Evolutionary conservation across 2,329 filamentous ascomycete species (phyloP).

Genomic region (Cucurbitaria berberidis): DNA sequence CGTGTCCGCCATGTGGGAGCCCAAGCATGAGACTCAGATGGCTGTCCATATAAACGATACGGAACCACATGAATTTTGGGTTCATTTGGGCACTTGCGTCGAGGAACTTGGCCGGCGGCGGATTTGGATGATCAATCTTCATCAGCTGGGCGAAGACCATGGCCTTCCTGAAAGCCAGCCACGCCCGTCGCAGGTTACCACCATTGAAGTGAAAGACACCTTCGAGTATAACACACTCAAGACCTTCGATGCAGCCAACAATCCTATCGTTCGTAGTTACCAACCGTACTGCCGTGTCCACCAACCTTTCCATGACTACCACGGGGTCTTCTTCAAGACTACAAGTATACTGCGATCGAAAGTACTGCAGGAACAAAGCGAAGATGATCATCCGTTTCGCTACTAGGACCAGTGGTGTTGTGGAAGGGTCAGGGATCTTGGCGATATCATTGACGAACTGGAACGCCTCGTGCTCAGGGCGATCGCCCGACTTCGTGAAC

Average conservation of each 20-base stretch:
- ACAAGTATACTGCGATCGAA: conserved; percentile 1
- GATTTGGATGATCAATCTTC: conserved; percentile 43
- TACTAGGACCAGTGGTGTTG: conserved; percentile 38
- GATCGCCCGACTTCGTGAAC: conserved; percentile 10
- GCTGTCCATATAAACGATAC: conserved; percentile 48
- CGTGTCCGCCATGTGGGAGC: conserved; percentile 43
- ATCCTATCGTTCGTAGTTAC: conserved; percentile 50
- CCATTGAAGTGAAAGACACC: conserved; percentile 46
- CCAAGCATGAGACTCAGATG: conserved; percentile 52
- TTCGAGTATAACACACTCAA: conserved; percentile 54
- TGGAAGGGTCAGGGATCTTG: conserved; percentile 6
- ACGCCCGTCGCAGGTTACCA: conserved; percentile 52
- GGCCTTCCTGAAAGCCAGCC: conserved; percentile 49
- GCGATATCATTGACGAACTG: conserved; percentile 10
- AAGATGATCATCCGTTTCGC: conserved; percentile 44
- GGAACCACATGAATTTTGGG: conserved; percentile 49
- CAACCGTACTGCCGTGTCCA: conserved; percentile 30
- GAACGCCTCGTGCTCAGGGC: conserved; percentile 9
- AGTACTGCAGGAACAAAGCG: conserved; percentile 36
- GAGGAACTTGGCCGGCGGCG: conserved; percentile 5
- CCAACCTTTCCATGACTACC: conserved; percentile 35
- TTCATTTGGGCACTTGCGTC: conserved; percentile 11
- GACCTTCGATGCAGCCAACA: conserved; percentile 46
- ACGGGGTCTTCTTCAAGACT: conserved; percentile 31
- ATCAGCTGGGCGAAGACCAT: conserved; percentile 52